These are phyloP conservation scores for Daldinia sp. DNA, from an alignment of 2,329 filamentous ascomycete genomes.

Conservation along the genomic window DNA sequence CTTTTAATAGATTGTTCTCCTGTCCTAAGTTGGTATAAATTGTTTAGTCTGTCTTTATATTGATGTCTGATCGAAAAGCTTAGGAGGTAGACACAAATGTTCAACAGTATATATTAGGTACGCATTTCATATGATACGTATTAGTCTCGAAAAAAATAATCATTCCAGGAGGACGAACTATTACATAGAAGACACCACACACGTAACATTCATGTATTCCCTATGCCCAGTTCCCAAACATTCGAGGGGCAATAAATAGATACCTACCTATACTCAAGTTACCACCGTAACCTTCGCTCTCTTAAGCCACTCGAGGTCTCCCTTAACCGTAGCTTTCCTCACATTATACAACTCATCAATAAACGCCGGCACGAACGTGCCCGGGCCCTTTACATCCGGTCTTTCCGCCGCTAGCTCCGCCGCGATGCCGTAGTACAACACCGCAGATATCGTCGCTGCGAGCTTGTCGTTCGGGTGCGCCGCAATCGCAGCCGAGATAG, in stretches of 20 bases:
- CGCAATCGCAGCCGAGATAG: slow-evolving; percentile 80
- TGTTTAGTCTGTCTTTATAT: no score
- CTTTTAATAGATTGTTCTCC: no score
- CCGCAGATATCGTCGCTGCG: slow-evolving; percentile 76
- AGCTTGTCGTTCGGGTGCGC: slow-evolving; percentile 73
- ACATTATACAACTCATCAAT: slow-evolving; percentile 75
- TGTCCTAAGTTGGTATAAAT: no score
- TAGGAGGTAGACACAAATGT: no score
- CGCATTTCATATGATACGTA: no score
- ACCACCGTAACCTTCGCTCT: slow-evolving; percentile 61
- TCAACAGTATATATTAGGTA: no score
- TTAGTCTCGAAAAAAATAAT: not conserved
- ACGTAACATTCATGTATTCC: not conserved
- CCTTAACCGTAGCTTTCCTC: slow-evolving; percentile 61
- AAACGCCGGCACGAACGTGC: slow-evolving; percentile 87
- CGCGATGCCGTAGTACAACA: slow-evolving; percentile 81
- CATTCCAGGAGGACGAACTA: not conserved
- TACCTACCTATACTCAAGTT: slow-evolving; percentile 4
- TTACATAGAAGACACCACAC: not conserved
- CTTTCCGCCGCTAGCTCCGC: slow-evolving; percentile 77
- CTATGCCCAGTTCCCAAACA: not conserved
- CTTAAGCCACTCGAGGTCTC: slow-evolving; percentile 64
- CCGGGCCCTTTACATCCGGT: slow-evolving; percentile 78
- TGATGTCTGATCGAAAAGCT: no score
- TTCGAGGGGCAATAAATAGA: not conserved